Evolutionary conservation across 768 basidiomycete genomes (phyloP).

Genomic region (Gloeopeniophorella convolvens): DNA sequence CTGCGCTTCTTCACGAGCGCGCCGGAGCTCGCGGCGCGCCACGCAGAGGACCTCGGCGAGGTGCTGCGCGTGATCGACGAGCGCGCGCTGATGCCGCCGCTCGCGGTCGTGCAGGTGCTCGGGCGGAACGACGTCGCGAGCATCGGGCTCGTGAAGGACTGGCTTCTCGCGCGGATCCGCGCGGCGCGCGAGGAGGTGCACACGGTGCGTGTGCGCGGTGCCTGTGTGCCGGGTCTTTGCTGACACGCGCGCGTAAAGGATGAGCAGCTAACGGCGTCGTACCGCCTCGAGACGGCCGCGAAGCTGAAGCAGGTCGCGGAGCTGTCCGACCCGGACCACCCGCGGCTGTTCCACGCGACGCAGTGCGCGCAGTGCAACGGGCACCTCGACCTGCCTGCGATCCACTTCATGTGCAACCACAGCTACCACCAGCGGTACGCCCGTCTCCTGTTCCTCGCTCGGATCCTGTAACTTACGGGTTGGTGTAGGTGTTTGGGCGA

Average conservation of each 20-base stretch:
- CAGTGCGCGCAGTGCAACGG: conserved; percentile 86
- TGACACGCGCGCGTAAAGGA: conserved; percentile 46
- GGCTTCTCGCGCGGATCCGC: conserved; percentile 75
- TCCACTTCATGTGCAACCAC: conserved; percentile 98
- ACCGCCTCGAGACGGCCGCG: conserved; percentile 73
- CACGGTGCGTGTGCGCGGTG: conserved; percentile 54
- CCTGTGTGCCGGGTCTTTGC: too few species aligned
- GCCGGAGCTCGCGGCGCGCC: conserved; percentile 61
- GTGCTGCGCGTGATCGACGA: conserved; percentile 76
- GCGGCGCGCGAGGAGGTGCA: conserved; percentile 71
- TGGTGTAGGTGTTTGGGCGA: conserved; percentile 73
- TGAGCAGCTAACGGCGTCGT: conserved; percentile 78
- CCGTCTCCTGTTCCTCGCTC: background rate
- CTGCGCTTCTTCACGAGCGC: conserved; percentile 85
- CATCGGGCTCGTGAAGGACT: conserved; percentile 87
- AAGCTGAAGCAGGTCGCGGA: conserved; percentile 80
- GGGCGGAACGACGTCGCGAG: conserved; percentile 86
- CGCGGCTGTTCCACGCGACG: conserved; percentile 91
- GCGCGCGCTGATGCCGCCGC: conserved; percentile 76
- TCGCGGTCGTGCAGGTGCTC: conserved; percentile 85
- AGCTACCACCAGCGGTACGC: conserved; percentile 89
- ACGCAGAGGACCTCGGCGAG: conserved; percentile 61
- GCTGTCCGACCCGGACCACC: conserved; percentile 68
- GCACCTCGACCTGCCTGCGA: conserved; percentile 84
- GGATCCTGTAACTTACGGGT: background rate